Conservation (phyloP, 2,329 filamentous ascomycete species). For the Elsinoe australis region DNA sequence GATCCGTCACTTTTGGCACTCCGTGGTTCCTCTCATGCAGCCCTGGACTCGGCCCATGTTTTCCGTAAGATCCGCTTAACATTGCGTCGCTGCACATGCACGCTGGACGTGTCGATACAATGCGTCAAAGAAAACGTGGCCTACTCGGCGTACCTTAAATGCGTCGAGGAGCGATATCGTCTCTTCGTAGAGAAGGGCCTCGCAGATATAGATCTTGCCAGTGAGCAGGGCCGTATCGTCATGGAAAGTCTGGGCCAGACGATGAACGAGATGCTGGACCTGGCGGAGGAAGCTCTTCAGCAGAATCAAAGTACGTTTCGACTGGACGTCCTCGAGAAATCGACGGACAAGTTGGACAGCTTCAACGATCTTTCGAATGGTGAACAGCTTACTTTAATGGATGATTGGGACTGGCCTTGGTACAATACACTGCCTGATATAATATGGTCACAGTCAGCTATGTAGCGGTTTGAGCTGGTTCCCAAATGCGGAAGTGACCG, state of each 20-base stretch:
- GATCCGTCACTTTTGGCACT: neutral
- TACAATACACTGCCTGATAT: neutral
- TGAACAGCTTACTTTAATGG: neutral
- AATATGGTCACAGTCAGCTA: neutral
- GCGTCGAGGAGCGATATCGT: constrained; percentile 1
- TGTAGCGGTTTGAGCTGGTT: neutral
- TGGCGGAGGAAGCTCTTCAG: neutral
- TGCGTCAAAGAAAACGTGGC: constrained; percentile 3
- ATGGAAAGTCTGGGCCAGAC: neutral
- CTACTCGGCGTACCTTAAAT: neutral
- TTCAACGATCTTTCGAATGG: neutral
- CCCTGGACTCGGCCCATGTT: constrained; percentile 6
- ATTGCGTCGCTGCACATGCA: neutral
- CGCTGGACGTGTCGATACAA: neutral
- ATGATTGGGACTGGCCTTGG: constrained; percentile 16
- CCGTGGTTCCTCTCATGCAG: neutral
- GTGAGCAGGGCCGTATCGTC: neutral
- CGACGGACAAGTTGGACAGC: neutral
- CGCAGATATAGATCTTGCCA: neutral
- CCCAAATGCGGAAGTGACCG: too few species aligned
- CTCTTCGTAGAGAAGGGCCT: constrained; percentile 5
- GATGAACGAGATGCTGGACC: constrained; percentile 3
- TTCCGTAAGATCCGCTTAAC: constrained; percentile 11
- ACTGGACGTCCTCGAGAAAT: too few species aligned
- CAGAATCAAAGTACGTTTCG: neutral